A percentile compares a stretch with the other conserved stretches of the same genome.
phyloP scores from a whole-genome alignment of 345 rosid genomes.

The Brassica incana region DNA sequence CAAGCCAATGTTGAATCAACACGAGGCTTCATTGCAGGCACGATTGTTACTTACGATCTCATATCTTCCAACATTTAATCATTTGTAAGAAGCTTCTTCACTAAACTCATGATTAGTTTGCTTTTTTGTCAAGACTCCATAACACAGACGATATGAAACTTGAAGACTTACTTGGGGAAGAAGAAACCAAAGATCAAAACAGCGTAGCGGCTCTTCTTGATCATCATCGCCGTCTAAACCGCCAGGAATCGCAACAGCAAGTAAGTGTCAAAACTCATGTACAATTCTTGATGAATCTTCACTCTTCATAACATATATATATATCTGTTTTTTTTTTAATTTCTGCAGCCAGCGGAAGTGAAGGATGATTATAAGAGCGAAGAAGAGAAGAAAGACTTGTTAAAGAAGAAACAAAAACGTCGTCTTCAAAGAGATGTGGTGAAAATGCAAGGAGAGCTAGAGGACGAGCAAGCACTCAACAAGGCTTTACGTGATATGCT shows the following conservation, averaged over 20 bases:
- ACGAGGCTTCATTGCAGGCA: constrained; percentile 32
- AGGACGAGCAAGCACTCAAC: constrained; percentile 59
- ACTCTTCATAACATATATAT: not conserved
- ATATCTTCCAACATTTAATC: constrained; percentile 1
- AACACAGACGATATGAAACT: constrained; percentile 53
- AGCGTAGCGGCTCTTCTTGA: constrained; percentile 32
- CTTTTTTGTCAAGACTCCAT: not conserved
- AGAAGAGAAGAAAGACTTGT: constrained; percentile 50
- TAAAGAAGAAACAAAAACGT: constrained; percentile 52
- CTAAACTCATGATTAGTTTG: constrained; percentile 8
- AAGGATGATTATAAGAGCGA: constrained; percentile 21
- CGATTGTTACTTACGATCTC: constrained; percentile 11
- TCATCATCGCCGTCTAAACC: constrained; percentile 33
- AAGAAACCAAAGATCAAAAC: constrained; percentile 43
- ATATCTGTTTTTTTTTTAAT: not conserved
- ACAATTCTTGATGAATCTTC: not conserved
- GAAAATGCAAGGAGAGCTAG: constrained; percentile 62
- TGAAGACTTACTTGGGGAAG: constrained; percentile 71
- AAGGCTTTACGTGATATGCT: constrained; percentile 61
- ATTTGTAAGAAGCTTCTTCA: constrained; percentile 13
- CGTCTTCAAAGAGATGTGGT: constrained; percentile 36
- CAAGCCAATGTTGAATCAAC: constrained; percentile 20
- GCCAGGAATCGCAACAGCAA: not conserved
- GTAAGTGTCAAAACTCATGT: constrained; percentile 21
- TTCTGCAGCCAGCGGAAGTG: constrained; percentile 16